A percentile compares a stretch with the other conserved stretches of the same genome.
Evolutionary conservation across 441 rosid species (phyloP).

Genomic region (Erysimum cheiri): DNA sequence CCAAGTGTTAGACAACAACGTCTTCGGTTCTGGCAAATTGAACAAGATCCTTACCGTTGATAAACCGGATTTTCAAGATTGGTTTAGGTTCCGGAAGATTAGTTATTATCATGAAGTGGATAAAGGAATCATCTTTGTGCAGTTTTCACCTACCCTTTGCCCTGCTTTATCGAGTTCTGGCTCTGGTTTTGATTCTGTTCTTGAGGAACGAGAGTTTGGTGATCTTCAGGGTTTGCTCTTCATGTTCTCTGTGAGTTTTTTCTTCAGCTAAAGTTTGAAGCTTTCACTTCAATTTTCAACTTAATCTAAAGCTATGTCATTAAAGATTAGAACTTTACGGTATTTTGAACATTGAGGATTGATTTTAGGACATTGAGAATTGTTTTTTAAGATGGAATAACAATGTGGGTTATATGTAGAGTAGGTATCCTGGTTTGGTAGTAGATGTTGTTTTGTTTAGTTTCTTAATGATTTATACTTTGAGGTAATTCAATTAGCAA

Average conservation of each 20-base stretch:
- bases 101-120: constrained; percentile 72
- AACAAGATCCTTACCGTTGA: constrained; percentile 48
- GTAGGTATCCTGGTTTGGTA: constrained; percentile 1
- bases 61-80: constrained; percentile 56
- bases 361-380: neutral
- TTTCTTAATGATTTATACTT: constrained; percentile 1
- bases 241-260: constrained; percentile 80
- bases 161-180: constrained; percentile 48
- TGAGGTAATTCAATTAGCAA: constrained; percentile 45
- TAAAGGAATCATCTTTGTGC: constrained; percentile 70
- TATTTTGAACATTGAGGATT: neutral
- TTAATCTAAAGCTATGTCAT: neutral
- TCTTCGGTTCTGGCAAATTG: constrained; percentile 69
- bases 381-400: neutral
- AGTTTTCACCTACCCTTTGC: constrained; percentile 63
- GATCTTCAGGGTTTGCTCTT: constrained; percentile 86
- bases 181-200: constrained; percentile 47
- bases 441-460: constrained; percentile 12
- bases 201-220: constrained; percentile 70
- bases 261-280: neutral
- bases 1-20: constrained; percentile 63
- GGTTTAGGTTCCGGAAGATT: constrained; percentile 71
- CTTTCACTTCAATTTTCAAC: neutral
- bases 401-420: neutral
- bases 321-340: neutral